Evolutionary conservation across 805 yeast species (phyloP).

Genomic region (Groenewaldozyma salmanticensis): DNA sequence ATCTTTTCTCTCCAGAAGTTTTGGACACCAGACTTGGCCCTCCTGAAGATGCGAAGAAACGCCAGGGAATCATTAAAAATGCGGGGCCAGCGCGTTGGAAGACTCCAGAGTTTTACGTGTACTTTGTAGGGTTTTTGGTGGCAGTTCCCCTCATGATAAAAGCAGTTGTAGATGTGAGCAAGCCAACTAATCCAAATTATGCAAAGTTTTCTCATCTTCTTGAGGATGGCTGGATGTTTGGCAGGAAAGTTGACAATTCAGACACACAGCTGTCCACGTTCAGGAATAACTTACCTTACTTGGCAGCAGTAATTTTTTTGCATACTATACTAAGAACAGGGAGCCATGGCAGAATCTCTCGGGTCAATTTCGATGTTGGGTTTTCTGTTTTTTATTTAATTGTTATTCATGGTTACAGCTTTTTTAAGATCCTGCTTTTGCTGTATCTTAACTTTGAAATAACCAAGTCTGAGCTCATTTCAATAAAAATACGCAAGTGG

Average conservation of each 20-base stretch:
- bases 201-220: constrained; percentile 49
- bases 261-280: constrained; percentile 85
- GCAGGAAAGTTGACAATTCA: constrained; percentile 84
- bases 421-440: constrained; percentile 51
- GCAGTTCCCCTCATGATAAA: constrained; percentile 77
- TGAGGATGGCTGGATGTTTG: constrained; percentile 81
- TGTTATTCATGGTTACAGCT: constrained; percentile 74
- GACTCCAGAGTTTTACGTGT: constrained; percentile 65
- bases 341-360: constrained; percentile 20
- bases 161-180: constrained; percentile 75
- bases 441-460: constrained; percentile 44
- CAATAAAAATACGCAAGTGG: constrained; percentile 6
- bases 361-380: constrained; percentile 57
- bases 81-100: constrained; percentile 53
- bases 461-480: constrained; percentile 24
- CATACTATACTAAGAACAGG: constrained; percentile 47
- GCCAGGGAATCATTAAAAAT: constrained; percentile 16
- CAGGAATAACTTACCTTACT: constrained; percentile 63
- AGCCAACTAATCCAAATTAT: constrained; percentile 59
- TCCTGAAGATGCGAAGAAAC: constrained; percentile 24
- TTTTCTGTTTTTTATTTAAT: constrained; percentile 63
- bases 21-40: constrained; percentile 35
- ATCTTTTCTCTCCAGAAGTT: constrained; percentile 30
- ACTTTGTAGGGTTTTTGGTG: constrained; percentile 49
- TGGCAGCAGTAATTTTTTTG: constrained; percentile 42